These are phyloP conservation scores for Glycine latifolia DNA, from an alignment of 306 rosid species.

Conservation along the genomic window DNA sequence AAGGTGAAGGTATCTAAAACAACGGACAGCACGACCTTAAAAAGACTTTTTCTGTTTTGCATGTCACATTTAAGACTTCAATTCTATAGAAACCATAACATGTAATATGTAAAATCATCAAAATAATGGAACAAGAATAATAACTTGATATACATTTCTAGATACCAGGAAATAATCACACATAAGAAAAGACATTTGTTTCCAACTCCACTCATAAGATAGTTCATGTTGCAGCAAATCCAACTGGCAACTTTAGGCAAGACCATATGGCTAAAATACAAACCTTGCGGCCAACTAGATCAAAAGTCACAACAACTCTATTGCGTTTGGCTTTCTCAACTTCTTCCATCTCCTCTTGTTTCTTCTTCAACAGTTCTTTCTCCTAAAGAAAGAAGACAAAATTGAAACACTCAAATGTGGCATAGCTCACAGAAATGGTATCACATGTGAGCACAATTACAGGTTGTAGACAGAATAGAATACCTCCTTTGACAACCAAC, in stretches of 20 bases:
- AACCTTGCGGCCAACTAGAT: slow-evolving; percentile 98
- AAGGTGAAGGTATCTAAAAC: slow-evolving; percentile 6
- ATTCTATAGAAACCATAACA: slow-evolving; percentile 26
- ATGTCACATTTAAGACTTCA: neutral
- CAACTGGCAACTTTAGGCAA: slow-evolving; percentile 36
- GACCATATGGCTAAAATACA: slow-evolving; percentile 32
- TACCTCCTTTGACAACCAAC: slow-evolving; percentile 94
- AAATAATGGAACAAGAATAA: slow-evolving; percentile 29
- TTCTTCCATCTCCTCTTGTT: slow-evolving; percentile 88
- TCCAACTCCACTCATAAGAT: slow-evolving; percentile 19
- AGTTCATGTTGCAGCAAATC: slow-evolving; percentile 34
- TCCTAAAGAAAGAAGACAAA: slow-evolving; percentile 63
- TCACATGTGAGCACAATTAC: neutral
- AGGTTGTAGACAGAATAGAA: slow-evolving; percentile 28
- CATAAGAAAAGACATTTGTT: slow-evolving; percentile 5
- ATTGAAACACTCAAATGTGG: slow-evolving; percentile 4
- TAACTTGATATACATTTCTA: slow-evolving; percentile 27
- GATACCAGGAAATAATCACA: slow-evolving; percentile 36
- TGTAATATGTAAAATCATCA: slow-evolving; percentile 20
- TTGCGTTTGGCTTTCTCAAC: slow-evolving; percentile 83
- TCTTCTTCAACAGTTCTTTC: slow-evolving; percentile 83
- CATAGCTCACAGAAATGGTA: slow-evolving; percentile 5
- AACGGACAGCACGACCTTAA: slow-evolving; percentile 12
- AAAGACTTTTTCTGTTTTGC: neutral
- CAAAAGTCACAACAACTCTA: slow-evolving; percentile 88